A percentile compares a stretch with the other conserved stretches of the same genome.
phyloP scores from a whole-genome alignment of 352 stramenopile genomes.

The Pythium dissimile region DNA sequence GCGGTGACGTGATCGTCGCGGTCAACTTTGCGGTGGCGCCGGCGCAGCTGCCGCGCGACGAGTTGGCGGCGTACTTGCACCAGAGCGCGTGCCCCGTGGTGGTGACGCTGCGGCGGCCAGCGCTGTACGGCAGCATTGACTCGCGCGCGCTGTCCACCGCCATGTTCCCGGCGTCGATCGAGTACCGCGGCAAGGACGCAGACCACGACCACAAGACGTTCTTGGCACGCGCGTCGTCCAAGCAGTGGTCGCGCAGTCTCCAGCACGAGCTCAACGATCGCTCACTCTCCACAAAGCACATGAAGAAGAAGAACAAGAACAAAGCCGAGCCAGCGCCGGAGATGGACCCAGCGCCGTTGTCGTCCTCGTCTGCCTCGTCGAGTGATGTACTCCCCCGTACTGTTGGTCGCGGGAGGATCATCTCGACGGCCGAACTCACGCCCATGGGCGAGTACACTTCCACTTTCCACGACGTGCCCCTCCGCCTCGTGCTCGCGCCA shows the following conservation, averaged over 20 bases:
- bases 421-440: constrained; percentile 26
- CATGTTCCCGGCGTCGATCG: constrained; percentile 67
- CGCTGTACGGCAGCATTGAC: constrained; percentile 56
- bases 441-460: constrained; percentile 55
- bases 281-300: no score
- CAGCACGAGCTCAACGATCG: constrained; percentile 57
- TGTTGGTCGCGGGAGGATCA: not conserved
- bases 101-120: constrained; percentile 61
- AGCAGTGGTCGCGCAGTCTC: constrained; percentile 61
- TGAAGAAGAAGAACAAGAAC: constrained; percentile 18
- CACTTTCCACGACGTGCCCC: constrained; percentile 48
- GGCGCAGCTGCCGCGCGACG: constrained; percentile 43
- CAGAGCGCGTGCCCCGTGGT: constrained; percentile 49
- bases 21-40: constrained; percentile 51
- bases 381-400: not conserved
- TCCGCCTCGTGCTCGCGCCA: constrained; percentile 50
- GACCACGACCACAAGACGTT: constrained; percentile 32
- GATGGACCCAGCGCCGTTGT: not conserved
- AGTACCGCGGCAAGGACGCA: constrained; percentile 37
- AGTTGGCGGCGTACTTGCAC: constrained; percentile 41
- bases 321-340: constrained; percentile 7
- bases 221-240: constrained; percentile 47
- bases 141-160: constrained; percentile 60
- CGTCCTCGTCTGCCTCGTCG: not conserved
- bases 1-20: constrained; percentile 64